phyloP scores from a whole-genome alignment of 345 rosid genomes.

The Geranium rotundifolium region DNA sequence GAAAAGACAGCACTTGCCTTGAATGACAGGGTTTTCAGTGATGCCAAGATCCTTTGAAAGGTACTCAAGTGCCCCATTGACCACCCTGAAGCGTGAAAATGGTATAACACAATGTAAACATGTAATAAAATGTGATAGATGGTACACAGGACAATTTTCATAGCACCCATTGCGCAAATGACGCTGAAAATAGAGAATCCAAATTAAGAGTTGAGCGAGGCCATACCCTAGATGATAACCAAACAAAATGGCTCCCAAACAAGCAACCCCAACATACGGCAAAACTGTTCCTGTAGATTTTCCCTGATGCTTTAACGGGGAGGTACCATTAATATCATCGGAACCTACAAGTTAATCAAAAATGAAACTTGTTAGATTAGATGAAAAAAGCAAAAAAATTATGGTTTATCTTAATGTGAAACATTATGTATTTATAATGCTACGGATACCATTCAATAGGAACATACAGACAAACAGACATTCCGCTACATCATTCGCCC shows the following conservation, averaged over 20 bases:
- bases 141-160: too few relatives aligned
- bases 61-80: constrained; percentile 92
- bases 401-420: too few relatives aligned
- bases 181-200: neutral
- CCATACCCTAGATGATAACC: constrained; percentile 96
- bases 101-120: neutral
- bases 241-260: constrained; percentile 86
- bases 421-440: too few relatives aligned
- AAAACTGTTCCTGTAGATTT: constrained; percentile 66
- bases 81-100: constrained; percentile 46
- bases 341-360: too few relatives aligned
- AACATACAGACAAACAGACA: too few relatives aligned
- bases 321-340: constrained; percentile 51
- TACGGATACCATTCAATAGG: too few relatives aligned
- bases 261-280: constrained; percentile 87
- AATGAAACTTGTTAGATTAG: too few relatives aligned
- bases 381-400: too few relatives aligned
- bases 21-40: constrained; percentile 67
- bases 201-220: neutral
- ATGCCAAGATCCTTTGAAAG: constrained; percentile 93
- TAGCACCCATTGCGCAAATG: neutral
- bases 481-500: too few relatives aligned
- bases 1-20: constrained; percentile 44
- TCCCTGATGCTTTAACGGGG: constrained; percentile 31
- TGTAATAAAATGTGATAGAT: too few relatives aligned